Evolutionary conservation across 2,329 filamentous ascomycete genomes (phyloP), one percentile per base, ranked within the genome.

Genomic region (Aspergillus awamori): DNA sequence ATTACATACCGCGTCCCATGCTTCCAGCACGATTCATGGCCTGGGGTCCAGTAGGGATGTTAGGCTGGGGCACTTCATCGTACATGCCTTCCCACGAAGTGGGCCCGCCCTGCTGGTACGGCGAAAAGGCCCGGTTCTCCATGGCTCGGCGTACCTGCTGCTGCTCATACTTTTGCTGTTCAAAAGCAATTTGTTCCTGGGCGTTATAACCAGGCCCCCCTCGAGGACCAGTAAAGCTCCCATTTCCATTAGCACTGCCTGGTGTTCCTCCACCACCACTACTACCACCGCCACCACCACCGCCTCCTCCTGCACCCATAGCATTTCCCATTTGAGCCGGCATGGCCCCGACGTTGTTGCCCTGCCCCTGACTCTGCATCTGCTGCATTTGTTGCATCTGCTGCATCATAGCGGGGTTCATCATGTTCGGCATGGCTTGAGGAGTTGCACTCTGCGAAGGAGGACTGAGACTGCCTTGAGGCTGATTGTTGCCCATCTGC

Each of bases 71-170:
- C 2, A 93, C 91, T 74, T 97, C 94, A 74, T 98, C 94, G 76
- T 97, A 98, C 93, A 97, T 97, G 71, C 94, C 94, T 76, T 98
- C 94, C 93, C 93, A 97, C 43, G 89, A 93, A 24, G 91, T 92
- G n/a, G 90, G 89, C 15, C 87, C 87, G 48, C 86, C 87, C 59
- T 84, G 70, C 75, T 83, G 75, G 63, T 80, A 79, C 41, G 78
- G 74, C 58, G 77, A 71, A 71, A 77, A 77, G 17, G 67, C 73
- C 11, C 77, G 76, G 57, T 73, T 75, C 20, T 78, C 76, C 49
- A 78, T 81, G 77, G 75, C 77, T 59, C 84, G 85, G 63, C 83
- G 83, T 65, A 81, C 81, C 74, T 88, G 83, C 72, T 88, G 89
- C 64, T 89, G 86, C 70, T 91, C 88, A 74, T 91, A 91, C 76